Evolutionary conservation across 2,329 filamentous ascomycete species (phyloP).

Genomic region (Didymosphaeria variabile): DNA sequence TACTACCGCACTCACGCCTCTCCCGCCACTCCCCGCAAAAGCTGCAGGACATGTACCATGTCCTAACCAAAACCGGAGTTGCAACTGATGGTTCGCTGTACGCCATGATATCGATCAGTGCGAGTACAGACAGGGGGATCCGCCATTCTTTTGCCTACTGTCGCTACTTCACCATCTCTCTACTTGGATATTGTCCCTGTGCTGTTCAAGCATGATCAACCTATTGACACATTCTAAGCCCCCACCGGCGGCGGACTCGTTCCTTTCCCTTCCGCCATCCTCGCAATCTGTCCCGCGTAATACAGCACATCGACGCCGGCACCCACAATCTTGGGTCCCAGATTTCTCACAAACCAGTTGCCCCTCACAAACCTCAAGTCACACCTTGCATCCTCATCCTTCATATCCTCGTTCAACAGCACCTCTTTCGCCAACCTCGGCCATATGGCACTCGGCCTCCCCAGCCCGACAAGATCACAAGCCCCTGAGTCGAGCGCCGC

Average conservation of each 20-base stretch:
- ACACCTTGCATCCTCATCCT: conserved; percentile 14
- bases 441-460: conserved; percentile 23
- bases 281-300: conserved; percentile 5
- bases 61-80: no score
- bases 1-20: no score
- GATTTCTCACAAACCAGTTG: conserved; percentile 19
- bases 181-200: no score
- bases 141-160: no score
- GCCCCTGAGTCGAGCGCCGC: conserved; percentile 56
- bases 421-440: conserved; percentile 21
- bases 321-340: conserved; percentile 1
- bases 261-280: conserved; percentile 2
- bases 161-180: no score
- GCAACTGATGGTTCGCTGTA: no score
- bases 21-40: no score
- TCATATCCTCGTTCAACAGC: conserved; percentile 18
- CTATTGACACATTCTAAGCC: neutral
- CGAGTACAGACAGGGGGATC: no score
- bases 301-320: conserved; percentile 1
- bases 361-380: conserved; percentile 15
- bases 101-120: no score
- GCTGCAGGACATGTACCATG: no score
- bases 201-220: no score
- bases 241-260: neutral
- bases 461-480: conserved; percentile 29